These are phyloP conservation scores for Leccinum sublutescens DNA, from an alignment of 768 basidiomycete species.

Conservation along the genomic window DNA sequence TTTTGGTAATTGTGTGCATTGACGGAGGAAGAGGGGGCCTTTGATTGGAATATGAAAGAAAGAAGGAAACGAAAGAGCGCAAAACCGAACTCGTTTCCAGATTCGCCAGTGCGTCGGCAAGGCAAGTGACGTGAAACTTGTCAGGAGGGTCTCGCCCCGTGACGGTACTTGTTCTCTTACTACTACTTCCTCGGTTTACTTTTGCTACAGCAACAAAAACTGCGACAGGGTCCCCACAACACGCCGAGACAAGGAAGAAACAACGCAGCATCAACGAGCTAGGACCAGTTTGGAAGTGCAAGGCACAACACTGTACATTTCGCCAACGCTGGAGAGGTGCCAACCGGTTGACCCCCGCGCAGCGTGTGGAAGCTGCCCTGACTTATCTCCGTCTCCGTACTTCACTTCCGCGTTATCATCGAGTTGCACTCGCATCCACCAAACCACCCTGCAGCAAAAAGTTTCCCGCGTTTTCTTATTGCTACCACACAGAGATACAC, in stretches of 20 bases:
- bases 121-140: slow-evolving; percentile 21
- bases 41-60: slow-evolving; percentile 1
- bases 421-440: background rate
- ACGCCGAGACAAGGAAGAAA: slow-evolving; percentile 19
- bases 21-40: background rate
- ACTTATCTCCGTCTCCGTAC: slow-evolving; percentile 22
- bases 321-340: background rate
- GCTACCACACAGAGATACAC: background rate
- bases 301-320: slow-evolving; percentile 4
- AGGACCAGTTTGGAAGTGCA: slow-evolving; percentile 12
- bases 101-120: slow-evolving; percentile 11
- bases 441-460: slow-evolving; percentile 2
- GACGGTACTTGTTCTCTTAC: background rate
- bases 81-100: background rate
- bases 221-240: slow-evolving; percentile 5
- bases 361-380: slow-evolving; percentile 13
- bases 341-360: background rate
- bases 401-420: slow-evolving; percentile 20
- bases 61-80: background rate
- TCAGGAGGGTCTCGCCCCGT: slow-evolving; percentile 12
- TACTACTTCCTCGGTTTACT: background rate
- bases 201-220: background rate
- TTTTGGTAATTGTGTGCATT: background rate
- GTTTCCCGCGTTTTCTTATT: background rate
- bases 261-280: slow-evolving; percentile 1